Evolutionary conservation across 1,139 yeast genomes (phyloP).

Genomic region (Nakaseomyces delphensis): DNA sequence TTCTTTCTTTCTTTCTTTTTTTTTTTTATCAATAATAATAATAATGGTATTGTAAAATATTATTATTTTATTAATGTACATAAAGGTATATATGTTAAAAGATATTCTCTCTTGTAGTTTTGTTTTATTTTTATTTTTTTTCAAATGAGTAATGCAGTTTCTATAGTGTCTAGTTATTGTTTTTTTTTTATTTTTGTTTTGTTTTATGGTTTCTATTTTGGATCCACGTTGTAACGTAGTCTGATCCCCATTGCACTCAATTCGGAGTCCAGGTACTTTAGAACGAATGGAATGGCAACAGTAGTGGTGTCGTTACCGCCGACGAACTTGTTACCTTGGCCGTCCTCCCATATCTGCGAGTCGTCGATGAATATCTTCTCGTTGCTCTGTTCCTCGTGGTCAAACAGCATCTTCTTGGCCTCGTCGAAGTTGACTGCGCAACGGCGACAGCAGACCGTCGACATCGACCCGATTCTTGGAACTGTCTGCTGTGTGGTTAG

Average conservation of each 20-base stretch:
- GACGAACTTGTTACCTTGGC: conserved; percentile 79
- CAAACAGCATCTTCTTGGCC: conserved; percentile 34
- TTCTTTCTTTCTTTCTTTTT: not conserved
- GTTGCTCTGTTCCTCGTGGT: conserved; percentile 25
- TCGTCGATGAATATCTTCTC: conserved; percentile 48
- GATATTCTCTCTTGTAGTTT: too few species aligned
- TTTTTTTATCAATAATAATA: too few species aligned
- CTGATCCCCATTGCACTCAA: conserved; percentile 97
- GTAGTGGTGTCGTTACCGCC: conserved; percentile 92
- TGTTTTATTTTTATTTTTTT: not conserved
- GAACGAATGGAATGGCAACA: conserved; percentile 93
- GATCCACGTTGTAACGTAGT: conserved; percentile 75
- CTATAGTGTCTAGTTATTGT: too few species aligned
- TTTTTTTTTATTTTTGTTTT: not conserved
- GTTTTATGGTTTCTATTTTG: conserved; percentile 33
- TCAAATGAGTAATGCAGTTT: too few species aligned
- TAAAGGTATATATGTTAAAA: too few species aligned
- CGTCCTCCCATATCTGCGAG: conserved; percentile 94
- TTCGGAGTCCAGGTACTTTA: conserved; percentile 91
- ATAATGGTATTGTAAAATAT: too few species aligned
- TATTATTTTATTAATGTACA: too few species aligned
- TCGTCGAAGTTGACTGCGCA: conserved; percentile 65
- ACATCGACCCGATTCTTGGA: conserved; percentile 77
- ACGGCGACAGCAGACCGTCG: conserved; percentile 80
- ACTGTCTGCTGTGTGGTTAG: conserved; percentile 84